Evolutionary conservation across 2,329 filamentous ascomycete genomes (phyloP), one percentile per base, ranked within the genome.

Genomic region (Ascochyta clinopodiicola): DNA sequence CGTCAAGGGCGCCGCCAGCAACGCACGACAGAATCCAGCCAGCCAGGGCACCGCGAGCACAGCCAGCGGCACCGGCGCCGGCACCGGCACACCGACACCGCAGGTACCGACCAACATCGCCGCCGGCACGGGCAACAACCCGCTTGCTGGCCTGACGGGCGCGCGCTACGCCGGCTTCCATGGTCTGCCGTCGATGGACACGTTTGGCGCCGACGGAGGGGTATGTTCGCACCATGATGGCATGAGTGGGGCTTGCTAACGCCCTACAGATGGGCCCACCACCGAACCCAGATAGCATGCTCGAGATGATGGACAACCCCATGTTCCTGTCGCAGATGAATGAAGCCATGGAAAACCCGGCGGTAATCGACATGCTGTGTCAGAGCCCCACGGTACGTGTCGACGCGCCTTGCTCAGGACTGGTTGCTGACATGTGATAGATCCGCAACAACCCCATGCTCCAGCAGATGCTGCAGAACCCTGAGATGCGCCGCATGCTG

Each of bases 1-100:
- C 69, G 95, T 99, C 69, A 97, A 96, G 82, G 96, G 92, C 73
- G 94, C 95, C 39, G 90, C 91, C 57, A 97, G 93, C 83, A 96
- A 96, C 69, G 83, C 82, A 59, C 82, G 83, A 53, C 83, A 85
- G 67, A 83, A 82, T 61, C 82, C 81, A 13, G 77, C 84, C 19
- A 79, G 77, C 57, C 81, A 84, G 66, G 75, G 78, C 51, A 57
- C 67, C n/a, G 38, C 63, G 42, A 68, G 67, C 59, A 71, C 79
- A 32, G 36, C 67, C 8, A 64, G 63, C 37, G 67, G 70, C 21
- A 71, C 78, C 10, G 78, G 70, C 21, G 71, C 78, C 10, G 78
- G 75, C 32, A 78, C 81, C 10, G 78, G 75, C 32, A 78, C 81
- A 3, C 79, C 84, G 4, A 80, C 85, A 1, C 82, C 86, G 38